A percentile compares a stretch with the other conserved stretches of the same genome.
These are phyloP conservation scores for Picochlorum costavermella DNA, from an alignment of 139 green algal species.

Conservation along the genomic window DNA sequence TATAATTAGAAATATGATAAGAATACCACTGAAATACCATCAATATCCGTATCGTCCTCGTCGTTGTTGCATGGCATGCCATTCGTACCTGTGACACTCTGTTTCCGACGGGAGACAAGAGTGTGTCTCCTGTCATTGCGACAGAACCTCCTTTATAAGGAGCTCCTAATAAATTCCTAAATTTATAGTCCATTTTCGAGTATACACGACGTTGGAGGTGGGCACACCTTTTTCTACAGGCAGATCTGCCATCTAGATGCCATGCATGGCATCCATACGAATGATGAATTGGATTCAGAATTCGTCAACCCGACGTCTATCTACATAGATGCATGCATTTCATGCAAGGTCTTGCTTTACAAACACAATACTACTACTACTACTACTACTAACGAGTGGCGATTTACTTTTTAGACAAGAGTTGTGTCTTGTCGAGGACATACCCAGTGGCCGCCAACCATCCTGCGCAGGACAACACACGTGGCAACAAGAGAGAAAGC, in stretches of 20 bases:
- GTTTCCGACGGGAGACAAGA: slow-evolving; percentile 85
- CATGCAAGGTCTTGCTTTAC: too few species aligned
- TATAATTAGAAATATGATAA: background rate
- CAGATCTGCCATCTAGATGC: too few species aligned
- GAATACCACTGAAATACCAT: background rate
- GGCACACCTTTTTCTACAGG: too few species aligned
- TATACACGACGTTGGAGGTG: too few species aligned
- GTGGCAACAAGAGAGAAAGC: slow-evolving; percentile 51
- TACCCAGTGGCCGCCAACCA: slow-evolving; percentile 48
- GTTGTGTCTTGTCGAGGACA: slow-evolving; percentile 41
- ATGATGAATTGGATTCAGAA: too few species aligned
- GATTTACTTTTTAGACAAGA: background rate
- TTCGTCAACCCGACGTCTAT: too few species aligned
- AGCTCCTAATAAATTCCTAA: slow-evolving; percentile 81
- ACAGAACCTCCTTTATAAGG: slow-evolving; percentile 90
- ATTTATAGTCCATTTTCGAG: slow-evolving; percentile 58
- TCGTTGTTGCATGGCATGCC: background rate
- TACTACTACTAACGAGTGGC: too few species aligned
- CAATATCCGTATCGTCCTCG: background rate
- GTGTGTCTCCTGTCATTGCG: slow-evolving; percentile 61
- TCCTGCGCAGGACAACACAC: slow-evolving; percentile 44
- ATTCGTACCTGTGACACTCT: slow-evolving; percentile 59
- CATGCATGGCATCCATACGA: too few species aligned
- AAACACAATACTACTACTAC: too few species aligned
- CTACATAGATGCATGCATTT: too few species aligned